Evolutionary conservation across 169 alveolate genomes (phyloP), one percentile per base, ranked within the genome.

Genomic region (Cryptosporidium parvum): DNA sequence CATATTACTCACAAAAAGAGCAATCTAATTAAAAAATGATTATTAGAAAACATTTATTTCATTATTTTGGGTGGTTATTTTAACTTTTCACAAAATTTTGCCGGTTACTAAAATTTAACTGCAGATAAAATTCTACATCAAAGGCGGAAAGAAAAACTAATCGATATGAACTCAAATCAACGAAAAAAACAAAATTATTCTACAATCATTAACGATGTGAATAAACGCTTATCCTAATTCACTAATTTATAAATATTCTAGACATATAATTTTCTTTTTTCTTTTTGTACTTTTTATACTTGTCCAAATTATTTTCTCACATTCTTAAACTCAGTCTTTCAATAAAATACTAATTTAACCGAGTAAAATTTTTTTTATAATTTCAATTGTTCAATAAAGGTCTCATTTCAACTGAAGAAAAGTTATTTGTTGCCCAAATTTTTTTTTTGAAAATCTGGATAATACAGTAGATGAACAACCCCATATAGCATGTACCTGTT

Each of bases 361-460:
- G 72, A 59, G 37, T 16, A 12, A n/a, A n/a, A 16, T 26, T 1
- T 48, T 48, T 48, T 14, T 10, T 23, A 23, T n/a, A 26, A 12
- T 7, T 7, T 61, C 35, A 73, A 37, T 59, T 73, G 14, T 59
- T 80, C 44, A 80, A 44, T 23, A 80, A 35, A 16, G 87, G 87
- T 62, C 67, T 80, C 87, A 80, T 80, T 37, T 80, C 87, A 26
- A 80, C 75, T 7, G 87, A 80, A 26, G 80, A 45, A 59, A 80
- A 80, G 12, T 62, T 39, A 14, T 45, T 9, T 59, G 51, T 48
- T 29, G 18, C 16, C 75, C 75, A 80, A 14, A 65, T 37, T 18
- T 65, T 59, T 72, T 53, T 72, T 48, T 80, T 80, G 21, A 80
- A 42, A 33, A 80, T 62, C 16, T 65, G 73, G 16, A 35, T 14